phyloP scores from a whole-genome alignment of 2,329 filamentous ascomycete species.

The Cladophialophora immunda region DNA sequence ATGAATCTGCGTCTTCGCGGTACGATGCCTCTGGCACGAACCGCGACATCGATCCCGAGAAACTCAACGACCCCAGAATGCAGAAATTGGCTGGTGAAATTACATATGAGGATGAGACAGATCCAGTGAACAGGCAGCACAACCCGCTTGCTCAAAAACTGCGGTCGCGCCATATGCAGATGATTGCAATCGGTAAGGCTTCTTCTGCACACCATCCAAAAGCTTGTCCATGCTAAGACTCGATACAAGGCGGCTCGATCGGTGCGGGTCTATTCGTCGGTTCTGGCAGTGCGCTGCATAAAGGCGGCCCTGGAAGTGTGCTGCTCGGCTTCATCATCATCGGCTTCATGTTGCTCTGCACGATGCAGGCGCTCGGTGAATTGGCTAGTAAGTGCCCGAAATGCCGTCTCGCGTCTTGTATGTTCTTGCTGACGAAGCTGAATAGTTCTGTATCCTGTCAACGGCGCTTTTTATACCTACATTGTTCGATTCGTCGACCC shows the following conservation, averaged over 20 bases:
- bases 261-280: constrained; percentile 52
- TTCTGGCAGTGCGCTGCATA: constrained; percentile 47
- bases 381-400: constrained; percentile 60
- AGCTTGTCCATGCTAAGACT: constrained; percentile 5
- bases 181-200: constrained; percentile 42
- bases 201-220: not conserved
- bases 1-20: constrained; percentile 12
- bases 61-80: constrained; percentile 26
- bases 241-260: constrained; percentile 43
- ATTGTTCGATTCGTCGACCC: constrained; percentile 67
- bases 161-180: constrained; percentile 42
- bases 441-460: constrained; percentile 73
- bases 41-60: constrained; percentile 29
- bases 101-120: constrained; percentile 32
- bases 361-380: constrained; percentile 71
- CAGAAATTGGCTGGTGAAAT: constrained; percentile 30
- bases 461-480: constrained; percentile 75
- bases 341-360: constrained; percentile 65
- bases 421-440: not conserved
- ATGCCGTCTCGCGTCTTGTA: not conserved
- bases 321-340: constrained; percentile 61
- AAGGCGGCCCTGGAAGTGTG: constrained; percentile 50
- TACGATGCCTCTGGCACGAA: constrained; percentile 8
- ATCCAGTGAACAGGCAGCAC: constrained; percentile 33
- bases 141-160: constrained; percentile 37